A percentile compares a stretch with the other conserved stretches of the same genome.
phyloP scores from a whole-genome alignment of 257 asterid species.

The Solanum neorickii region DNA sequence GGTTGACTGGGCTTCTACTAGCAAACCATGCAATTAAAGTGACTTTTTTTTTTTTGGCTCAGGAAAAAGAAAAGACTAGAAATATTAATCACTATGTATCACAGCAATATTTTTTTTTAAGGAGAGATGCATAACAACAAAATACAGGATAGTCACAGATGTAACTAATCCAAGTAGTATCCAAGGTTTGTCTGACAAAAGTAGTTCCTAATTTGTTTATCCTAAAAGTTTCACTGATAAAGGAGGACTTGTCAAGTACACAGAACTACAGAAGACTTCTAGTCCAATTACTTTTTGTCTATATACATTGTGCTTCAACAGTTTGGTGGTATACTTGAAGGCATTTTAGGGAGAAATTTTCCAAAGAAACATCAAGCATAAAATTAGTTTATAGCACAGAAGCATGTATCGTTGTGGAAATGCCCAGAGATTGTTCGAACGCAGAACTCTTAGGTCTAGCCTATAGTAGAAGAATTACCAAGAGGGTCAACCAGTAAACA shows the following conservation, averaged over 20 bases:
- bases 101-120: not conserved
- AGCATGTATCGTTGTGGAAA: not conserved
- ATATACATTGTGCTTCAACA: not conserved
- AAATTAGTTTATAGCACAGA: not conserved
- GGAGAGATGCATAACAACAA: not conserved
- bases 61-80: not conserved
- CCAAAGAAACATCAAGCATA: not conserved
- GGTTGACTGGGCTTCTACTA: not conserved
- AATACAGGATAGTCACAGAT: not conserved
- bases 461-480: not conserved
- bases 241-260: not conserved
- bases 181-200: not conserved
- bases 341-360: not conserved
- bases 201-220: not conserved
- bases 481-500: not conserved
- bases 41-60: not conserved
- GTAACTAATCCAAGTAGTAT: not conserved
- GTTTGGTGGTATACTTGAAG: not conserved
- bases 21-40: not conserved
- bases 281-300: not conserved
- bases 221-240: not conserved
- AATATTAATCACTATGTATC: not conserved
- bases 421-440: not conserved
- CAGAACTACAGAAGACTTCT: not conserved
- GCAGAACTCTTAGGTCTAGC: not conserved